Base-by-base conservation (phyloP, 1,284 basidiomycete genomes). In the Naganishia sp. region DNA sequence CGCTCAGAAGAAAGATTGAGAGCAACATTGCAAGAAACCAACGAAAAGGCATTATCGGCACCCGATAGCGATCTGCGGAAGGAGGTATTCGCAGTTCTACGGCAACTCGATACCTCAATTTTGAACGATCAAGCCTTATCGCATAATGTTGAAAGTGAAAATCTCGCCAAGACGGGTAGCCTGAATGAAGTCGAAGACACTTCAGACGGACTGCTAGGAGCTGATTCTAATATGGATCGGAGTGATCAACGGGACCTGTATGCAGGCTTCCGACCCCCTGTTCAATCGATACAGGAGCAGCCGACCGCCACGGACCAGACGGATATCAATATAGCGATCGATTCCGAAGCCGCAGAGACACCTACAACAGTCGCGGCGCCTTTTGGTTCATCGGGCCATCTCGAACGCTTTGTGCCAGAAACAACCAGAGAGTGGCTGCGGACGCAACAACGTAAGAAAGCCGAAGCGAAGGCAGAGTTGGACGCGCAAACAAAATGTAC, bases 401-500 rank as follows among this genome's bases (percentile, higher is more conserved):
- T 1, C 16, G 36, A 42, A 21, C n/a, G 46, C 21, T 61, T 50
- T 39, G 36, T 49, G 21, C 16, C 57, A 16, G 57, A 61, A 6
- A 43, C 16, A 23, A 50, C 57, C 3, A 21, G 25, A 49, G 48
- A 48, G 43, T 61, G 57, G 57, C 36, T 61, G 2, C 46, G 33
- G 39, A 42, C 11, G 13, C 49, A 49, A 48, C 49, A 18, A 28
- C 23, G 36, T 16, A n/a, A 42, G n/a, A 9, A 52, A 23, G 57
- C 31, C 3, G 50, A 50, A 33, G 36, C n/a, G 21, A 50, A 39
- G 28, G 57, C 57, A 7, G 36, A 61, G 5, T n/a, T 25, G 16
- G 46, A 61, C 9, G 57, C 57, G 50, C 46, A 61, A 23, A 18
- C 28, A 6, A 61, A 61, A 25, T 42, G 57, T 61, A 61, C 25